A percentile compares a stretch with the other conserved stretches of the same genome.
Evolutionary conservation across 1,284 basidiomycete genomes (phyloP).

Genomic region (Salmacisia buchloeana): DNA sequence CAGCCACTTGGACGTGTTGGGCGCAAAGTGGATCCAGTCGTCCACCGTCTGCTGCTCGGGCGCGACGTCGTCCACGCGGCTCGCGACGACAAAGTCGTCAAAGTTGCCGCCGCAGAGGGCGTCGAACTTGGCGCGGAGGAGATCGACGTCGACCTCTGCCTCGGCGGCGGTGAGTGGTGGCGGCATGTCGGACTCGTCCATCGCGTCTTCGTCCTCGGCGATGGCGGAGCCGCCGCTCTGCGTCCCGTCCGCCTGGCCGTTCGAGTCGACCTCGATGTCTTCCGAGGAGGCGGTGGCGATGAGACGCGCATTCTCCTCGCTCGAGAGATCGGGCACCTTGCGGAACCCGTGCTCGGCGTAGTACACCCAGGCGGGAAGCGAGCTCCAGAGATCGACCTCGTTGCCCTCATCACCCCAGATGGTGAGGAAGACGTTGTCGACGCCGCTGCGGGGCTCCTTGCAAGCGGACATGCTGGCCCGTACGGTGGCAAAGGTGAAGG

Average conservation of each 20-base stretch:
- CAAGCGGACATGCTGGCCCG: constrained; percentile 48
- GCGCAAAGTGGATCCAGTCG: constrained; percentile 43
- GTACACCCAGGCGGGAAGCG: constrained; percentile 39
- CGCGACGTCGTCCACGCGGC: constrained; percentile 40
- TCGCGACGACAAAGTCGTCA: constrained; percentile 50
- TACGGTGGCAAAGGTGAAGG: constrained; percentile 52
- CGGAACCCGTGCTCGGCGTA: constrained; percentile 50
- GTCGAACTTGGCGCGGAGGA: constrained; percentile 32
- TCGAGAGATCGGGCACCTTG: neutral
- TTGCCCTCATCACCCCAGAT: constrained; percentile 54
- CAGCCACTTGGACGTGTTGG: constrained; percentile 51
- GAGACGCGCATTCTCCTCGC: neutral
- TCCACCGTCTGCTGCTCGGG: constrained; percentile 21
- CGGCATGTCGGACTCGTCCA: neutral
- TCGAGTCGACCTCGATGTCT: neutral
- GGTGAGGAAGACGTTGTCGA: constrained; percentile 49
- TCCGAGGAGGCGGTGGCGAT: neutral
- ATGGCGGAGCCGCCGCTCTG: neutral
- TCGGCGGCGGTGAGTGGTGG: neutral
- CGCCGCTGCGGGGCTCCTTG: constrained; percentile 35
- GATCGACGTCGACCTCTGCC: constrained; percentile 36
- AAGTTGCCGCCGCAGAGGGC: constrained; percentile 47
- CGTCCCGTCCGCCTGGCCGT: neutral
- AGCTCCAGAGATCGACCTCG: constrained; percentile 41
- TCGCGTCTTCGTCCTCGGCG: neutral